Conservation (phyloP, 495 filamentous ascomycete species). For the Pyrenopolyporus hunteri region DNA sequence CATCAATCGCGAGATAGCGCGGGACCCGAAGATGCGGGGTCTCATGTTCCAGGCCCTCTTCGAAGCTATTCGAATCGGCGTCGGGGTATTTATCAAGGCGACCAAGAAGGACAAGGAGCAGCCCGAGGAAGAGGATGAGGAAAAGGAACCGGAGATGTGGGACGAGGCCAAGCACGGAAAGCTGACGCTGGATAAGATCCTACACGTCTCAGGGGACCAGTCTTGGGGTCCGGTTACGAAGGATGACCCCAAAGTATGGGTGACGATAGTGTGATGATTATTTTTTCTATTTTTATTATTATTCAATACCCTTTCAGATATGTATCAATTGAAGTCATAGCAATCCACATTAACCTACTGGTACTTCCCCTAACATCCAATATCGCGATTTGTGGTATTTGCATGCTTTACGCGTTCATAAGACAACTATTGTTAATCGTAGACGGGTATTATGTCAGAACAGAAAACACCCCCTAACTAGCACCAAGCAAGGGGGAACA, state of each 20-base stretch:
- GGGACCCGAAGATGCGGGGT: not conserved
- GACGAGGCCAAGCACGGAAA: slow-evolving; percentile 24
- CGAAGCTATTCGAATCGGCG: slow-evolving; percentile 11
- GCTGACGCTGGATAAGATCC: slow-evolving; percentile 31
- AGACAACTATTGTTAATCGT: not conserved
- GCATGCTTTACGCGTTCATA: not conserved
- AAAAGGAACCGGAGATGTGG: slow-evolving; percentile 13
- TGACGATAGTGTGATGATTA: slow-evolving; percentile 14
- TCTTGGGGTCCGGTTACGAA: slow-evolving; percentile 26
- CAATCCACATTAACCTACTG: not conserved
- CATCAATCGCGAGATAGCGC: slow-evolving; percentile 9
- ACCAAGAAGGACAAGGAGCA: not conserved
- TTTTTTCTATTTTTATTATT: not conserved
- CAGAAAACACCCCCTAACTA: not conserved
- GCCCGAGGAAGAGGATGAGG: not conserved
- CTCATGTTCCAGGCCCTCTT: slow-evolving; percentile 14
- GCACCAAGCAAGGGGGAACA: not conserved
- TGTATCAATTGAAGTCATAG: too few relatives aligned
- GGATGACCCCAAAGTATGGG: slow-evolving; percentile 22
- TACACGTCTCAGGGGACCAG: slow-evolving; percentile 17
- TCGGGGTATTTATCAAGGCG: slow-evolving; percentile 18
- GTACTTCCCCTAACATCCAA: too few relatives aligned
- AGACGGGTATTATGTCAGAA: not conserved
- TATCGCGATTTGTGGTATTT: not conserved
- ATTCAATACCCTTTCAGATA: not conserved